Percentiles rank a stretch among this genome's conserved stretches.
Conservation (phyloP, 148 eudicot species). For the Suaeda aralocaspica region DNA sequence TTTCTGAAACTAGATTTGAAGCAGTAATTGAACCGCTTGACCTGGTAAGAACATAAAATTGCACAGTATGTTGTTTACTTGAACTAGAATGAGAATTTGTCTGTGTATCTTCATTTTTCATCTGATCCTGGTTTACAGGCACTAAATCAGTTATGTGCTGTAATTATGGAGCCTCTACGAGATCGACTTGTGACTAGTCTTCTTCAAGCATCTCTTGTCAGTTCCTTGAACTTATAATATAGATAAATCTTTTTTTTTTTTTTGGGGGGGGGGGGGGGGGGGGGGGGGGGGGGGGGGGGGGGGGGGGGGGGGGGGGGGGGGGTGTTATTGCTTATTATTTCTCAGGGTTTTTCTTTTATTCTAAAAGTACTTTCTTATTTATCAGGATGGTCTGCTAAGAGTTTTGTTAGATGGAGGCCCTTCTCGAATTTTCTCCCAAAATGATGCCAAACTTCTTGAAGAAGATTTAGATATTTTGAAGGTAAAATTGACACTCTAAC, state of each 20-base stretch:
- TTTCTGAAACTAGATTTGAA: conserved; percentile 81
- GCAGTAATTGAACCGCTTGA: conserved; percentile 83
- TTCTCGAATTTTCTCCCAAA: conserved; percentile 66
- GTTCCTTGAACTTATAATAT: conserved; percentile 11
- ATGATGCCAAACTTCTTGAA: conserved; percentile 81
- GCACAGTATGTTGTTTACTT: background rate
- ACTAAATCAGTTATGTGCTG: conserved; percentile 74
- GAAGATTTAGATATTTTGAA: conserved; percentile 89
- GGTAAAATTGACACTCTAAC: conserved; percentile 37
- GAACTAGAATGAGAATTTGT: background rate
- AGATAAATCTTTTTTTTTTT: too few species aligned
- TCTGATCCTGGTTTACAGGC: conserved; percentile 45
- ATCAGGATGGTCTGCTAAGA: conserved; percentile 88
- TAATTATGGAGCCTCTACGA: conserved; percentile 82
- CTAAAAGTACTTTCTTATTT: conserved; percentile 10
- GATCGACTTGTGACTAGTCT: conserved; percentile 96
- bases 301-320: too few species aligned
- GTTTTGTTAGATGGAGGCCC: conserved; percentile 95
- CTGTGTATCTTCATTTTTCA: background rate
- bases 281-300: too few species aligned
- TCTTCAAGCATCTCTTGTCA: conserved; percentile 92
- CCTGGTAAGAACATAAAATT: conserved; percentile 45
- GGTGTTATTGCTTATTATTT: background rate
- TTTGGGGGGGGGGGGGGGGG: too few species aligned
- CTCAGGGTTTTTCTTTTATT: background rate